Evolutionary conservation across 768 basidiomycete genomes (phyloP).

Genomic region (Lactarius pseudohatsudake): DNA sequence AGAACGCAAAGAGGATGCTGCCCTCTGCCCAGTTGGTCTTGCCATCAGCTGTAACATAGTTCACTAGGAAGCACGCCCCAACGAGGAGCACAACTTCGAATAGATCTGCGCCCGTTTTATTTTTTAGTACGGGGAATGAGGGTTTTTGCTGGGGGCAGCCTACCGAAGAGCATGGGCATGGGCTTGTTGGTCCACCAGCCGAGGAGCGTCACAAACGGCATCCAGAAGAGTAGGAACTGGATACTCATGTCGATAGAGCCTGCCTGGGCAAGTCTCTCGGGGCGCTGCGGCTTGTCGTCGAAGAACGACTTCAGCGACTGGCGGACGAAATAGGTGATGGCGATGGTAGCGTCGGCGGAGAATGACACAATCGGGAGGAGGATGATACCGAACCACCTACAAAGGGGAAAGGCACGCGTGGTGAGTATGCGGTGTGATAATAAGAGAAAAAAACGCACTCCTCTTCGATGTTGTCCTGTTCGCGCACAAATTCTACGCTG

Average conservation of each 20-base stretch:
- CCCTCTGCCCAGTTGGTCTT: constrained; percentile 84
- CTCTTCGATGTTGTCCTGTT: constrained; percentile 43
- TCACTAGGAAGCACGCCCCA: constrained; percentile 72
- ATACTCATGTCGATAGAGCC: constrained; percentile 76
- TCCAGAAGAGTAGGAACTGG: constrained; percentile 78
- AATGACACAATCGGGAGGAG: constrained; percentile 73
- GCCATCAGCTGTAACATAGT: constrained; percentile 74
- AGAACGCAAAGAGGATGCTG: constrained; percentile 62
- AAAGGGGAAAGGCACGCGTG: too few relatives aligned
- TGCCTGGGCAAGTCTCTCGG: constrained; percentile 60
- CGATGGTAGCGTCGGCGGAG: constrained; percentile 66
- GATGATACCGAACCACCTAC: constrained; percentile 71
- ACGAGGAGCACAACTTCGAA: constrained; percentile 67
- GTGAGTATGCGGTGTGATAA: constrained; percentile 5
- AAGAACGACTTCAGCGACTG: constrained; percentile 42
- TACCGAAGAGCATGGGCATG: constrained; percentile 67
- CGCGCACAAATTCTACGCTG: constrained; percentile 56
- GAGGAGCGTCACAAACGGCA: constrained; percentile 66
- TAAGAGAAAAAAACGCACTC: constrained; percentile 44
- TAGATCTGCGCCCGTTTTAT: constrained; percentile 45
- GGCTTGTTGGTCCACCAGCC: constrained; percentile 68
- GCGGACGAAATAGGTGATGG: constrained; percentile 56
- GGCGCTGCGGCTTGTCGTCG: constrained; percentile 38
- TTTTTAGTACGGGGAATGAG: not conserved
- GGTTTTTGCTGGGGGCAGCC: constrained; percentile 12